Percentiles rank a stretch among this genome's conserved stretches.
Evolutionary conservation across 768 basidiomycete genomes (phyloP).

Genomic region (Xanthoconium purpureum): DNA sequence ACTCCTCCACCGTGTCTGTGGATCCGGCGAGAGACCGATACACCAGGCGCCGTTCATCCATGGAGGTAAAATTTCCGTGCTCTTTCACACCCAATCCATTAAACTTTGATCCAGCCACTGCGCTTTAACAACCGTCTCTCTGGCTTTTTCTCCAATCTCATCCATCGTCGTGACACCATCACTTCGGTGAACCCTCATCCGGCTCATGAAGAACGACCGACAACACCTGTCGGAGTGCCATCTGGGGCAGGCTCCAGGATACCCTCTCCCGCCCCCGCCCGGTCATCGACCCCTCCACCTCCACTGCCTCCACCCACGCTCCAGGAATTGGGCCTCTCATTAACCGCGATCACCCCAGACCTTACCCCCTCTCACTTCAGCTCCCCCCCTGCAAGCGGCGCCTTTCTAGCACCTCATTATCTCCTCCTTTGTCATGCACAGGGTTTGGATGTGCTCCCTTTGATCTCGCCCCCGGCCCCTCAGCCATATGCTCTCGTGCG

Average conservation of each 20-base stretch:
- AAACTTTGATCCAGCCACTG: conserved; percentile 34
- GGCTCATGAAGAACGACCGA: conserved; percentile 34
- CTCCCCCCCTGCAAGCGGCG: conserved; percentile 71
- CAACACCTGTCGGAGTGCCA: conserved; percentile 25
- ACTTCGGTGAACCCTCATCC: conserved; percentile 27
- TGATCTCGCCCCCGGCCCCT: conserved; percentile 67
- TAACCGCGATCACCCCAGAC: conserved; percentile 63
- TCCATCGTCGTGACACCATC: conserved; percentile 62
- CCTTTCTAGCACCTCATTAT: conserved; percentile 79
- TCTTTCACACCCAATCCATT: conserved; percentile 9
- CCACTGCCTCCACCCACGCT: conserved; percentile 67
- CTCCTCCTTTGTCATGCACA: conserved; percentile 82
- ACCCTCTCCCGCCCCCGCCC: conserved; percentile 50
- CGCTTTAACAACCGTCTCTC: conserved; percentile 74
- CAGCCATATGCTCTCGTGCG: conserved; percentile 82
- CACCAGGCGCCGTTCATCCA: conserved; percentile 47
- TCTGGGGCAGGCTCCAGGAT: conserved; percentile 46
- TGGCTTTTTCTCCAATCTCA: conserved; percentile 79
- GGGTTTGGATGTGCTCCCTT: conserved; percentile 81
- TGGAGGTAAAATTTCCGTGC: conserved; percentile 47
- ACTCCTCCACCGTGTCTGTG: conserved; percentile 13
- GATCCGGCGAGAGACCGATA: conserved; percentile 36
- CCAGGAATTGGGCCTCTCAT: conserved; percentile 68
- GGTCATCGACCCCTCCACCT: conserved; percentile 72
- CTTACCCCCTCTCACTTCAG: conserved; percentile 76